Percentiles rank a stretch among this genome's conserved stretches.
phyloP scores from a whole-genome alignment of 768 basidiomycete species.

The Daedaleopsis nitida region DNA sequence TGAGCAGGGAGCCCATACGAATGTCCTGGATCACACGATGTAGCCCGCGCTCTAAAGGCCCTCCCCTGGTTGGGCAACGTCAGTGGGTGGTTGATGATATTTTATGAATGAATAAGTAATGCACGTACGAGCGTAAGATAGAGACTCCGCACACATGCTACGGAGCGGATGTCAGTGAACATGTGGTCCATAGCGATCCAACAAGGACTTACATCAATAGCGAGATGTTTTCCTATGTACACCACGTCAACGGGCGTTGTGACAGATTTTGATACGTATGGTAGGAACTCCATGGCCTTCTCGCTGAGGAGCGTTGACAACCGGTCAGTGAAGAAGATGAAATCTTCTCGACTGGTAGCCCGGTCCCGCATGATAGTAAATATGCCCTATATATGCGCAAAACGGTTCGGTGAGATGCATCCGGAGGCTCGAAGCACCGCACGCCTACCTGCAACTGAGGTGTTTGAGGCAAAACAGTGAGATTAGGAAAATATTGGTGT shows the following conservation, averaged over 20 bases:
- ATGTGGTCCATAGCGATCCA: background rate
- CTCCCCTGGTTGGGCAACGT: slow-evolving; percentile 55
- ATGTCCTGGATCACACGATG: slow-evolving; percentile 84
- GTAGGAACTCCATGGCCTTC: slow-evolving; percentile 80
- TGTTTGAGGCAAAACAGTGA: slow-evolving; percentile 75
- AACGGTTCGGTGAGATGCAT: background rate
- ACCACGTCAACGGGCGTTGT: slow-evolving; percentile 65
- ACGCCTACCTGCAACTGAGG: slow-evolving; percentile 71
- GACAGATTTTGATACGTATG: slow-evolving; percentile 61
- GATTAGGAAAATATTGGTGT: slow-evolving; percentile 50
- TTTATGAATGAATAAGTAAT: too few relatives aligned
- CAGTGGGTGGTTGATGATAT: background rate
- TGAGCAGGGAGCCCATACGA: slow-evolving; percentile 83
- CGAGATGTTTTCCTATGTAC: slow-evolving; percentile 61
- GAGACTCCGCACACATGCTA: slow-evolving; percentile 86
- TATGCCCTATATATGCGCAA: slow-evolving; percentile 62
- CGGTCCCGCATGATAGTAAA: slow-evolving; percentile 82
- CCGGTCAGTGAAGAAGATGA: slow-evolving; percentile 90
- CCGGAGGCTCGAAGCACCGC: background rate
- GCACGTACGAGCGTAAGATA: slow-evolving; percentile 80
- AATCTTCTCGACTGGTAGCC: slow-evolving; percentile 76
- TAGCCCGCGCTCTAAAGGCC: slow-evolving; percentile 90
- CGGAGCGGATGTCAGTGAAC: background rate
- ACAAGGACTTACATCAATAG: slow-evolving; percentile 49
- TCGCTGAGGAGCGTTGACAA: slow-evolving; percentile 85